Evolutionary conservation across 176 grass and related monocot species (phyloP).

Genomic region (Triticum dicoccoides): DNA sequence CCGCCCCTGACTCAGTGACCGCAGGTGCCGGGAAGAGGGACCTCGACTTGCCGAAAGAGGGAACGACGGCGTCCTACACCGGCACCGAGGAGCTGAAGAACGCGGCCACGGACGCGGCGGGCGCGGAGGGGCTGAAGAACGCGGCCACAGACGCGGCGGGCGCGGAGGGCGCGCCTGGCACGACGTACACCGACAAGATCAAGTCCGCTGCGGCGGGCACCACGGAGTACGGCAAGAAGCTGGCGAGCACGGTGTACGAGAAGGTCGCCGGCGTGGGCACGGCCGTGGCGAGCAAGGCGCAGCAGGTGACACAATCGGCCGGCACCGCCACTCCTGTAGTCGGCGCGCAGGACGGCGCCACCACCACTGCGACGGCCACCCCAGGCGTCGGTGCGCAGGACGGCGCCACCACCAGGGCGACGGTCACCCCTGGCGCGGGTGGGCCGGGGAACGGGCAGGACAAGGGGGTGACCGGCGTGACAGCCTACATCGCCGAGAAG

Average conservation of each 20-base stretch:
- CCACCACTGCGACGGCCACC: not conserved
- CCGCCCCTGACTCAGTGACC: not conserved
- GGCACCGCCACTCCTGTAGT: conserved; percentile 3
- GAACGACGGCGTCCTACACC: conserved; percentile 6
- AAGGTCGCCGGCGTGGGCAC: conserved; percentile 52
- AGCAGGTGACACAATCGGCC: not conserved
- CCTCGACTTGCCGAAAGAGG: not conserved
- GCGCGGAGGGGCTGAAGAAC: conserved; percentile 13
- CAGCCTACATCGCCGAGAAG: conserved; percentile 59
- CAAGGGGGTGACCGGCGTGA: conserved; percentile 41
- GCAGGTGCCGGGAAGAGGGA: not conserved
- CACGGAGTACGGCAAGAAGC: conserved; percentile 62
- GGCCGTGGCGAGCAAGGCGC: conserved; percentile 38
- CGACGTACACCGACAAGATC: conserved; percentile 55
- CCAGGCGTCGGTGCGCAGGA: not conserved
- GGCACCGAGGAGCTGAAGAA: not conserved
- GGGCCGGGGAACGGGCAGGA: conserved; percentile 25
- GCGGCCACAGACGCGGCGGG: not conserved
- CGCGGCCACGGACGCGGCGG: not conserved
- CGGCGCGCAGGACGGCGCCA: not conserved
- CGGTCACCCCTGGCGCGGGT: not conserved
- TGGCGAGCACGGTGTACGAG: conserved; percentile 56
- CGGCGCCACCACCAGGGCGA: not conserved
- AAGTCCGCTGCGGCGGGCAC: conserved; percentile 47
- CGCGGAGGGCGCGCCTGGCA: not conserved